Base-by-base conservation (phyloP, 352 stramenopile genomes). In the Phytophthora palmivora region DNA sequence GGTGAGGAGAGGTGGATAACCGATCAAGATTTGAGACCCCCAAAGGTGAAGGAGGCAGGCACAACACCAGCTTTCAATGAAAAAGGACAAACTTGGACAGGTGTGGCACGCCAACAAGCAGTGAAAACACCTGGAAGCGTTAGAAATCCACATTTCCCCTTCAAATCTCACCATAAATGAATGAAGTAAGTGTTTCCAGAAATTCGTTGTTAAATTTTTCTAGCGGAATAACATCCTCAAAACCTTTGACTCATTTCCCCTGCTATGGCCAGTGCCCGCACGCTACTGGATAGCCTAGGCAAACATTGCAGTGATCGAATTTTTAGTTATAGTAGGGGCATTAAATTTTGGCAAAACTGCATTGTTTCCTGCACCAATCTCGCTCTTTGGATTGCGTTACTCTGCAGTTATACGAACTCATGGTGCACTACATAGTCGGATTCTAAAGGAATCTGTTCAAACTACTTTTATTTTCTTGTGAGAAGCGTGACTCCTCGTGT, bases 11-110 rank as follows among this genome's bases (percentile, higher is more conserved):
- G 56, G 58, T 54, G 55, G 59, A 70, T 63, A 66, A 58, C 45
- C 47, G 47, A 63, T 70, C 65, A 74, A 70, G 59, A 74, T 74
- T 74, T 74, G 65, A 66, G 47, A 33, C 30, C 38, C 50, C 24
- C n/a, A 47, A 37, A 54, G 21, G 6, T 34, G 19, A 55, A 63
- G 24, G 11, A 32, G 14, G 28, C 14, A 52, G 33, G 18, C n/a
- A 46, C 19, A 46, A 26, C 45, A 12, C 18, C 34, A 19, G 34
- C 37, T 50, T 34, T 34, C 30, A 24, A 47, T 26, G 15, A 63
- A 63, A 62, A 67, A 44, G 37, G 60, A 59, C 54, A 70, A 70
- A 70, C 28, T 62, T 18, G 26, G 30, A 56, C 36, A 19, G 19
- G 33, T 58, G 41, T 46, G 56, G 55, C n/a, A 58, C 63, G 37